A percentile compares a stretch with the other conserved stretches of the same genome.
Evolutionary conservation across 148 eudicot genomes (phyloP).

Genomic region (Vaccinium macrocarpon): DNA sequence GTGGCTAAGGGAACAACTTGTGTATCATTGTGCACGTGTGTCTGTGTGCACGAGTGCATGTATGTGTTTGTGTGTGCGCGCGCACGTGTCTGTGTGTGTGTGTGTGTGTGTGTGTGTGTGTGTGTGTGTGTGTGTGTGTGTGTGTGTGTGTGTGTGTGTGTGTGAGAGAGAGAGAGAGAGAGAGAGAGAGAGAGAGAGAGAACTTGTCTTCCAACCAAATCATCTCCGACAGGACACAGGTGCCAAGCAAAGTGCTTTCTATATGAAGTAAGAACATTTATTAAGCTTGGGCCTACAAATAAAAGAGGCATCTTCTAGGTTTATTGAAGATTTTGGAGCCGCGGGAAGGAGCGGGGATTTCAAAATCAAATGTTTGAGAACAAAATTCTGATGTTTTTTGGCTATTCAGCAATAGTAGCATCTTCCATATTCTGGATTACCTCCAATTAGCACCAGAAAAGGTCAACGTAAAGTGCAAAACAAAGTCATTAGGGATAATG

Average conservation of each 20-base stretch:
- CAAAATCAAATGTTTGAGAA: background rate
- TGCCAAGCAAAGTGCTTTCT: background rate
- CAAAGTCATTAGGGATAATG: background rate
- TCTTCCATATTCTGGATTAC: background rate
- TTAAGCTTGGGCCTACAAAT: background rate
- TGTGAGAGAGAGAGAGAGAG: background rate
- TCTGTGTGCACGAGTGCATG: too few species aligned
- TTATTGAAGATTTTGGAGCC: background rate
- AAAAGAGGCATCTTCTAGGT: background rate
- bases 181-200: background rate
- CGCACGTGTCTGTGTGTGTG: background rate
- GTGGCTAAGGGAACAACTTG: background rate
- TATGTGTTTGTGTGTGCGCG: background rate
- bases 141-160: fast-evolving
- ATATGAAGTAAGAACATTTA: background rate
- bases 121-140: background rate
- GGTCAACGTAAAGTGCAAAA: background rate
- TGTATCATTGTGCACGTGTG: background rate
- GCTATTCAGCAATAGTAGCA: background rate
- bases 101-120: background rate
- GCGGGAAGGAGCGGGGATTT: background rate
- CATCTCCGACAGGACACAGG: background rate
- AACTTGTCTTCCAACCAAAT: background rate
- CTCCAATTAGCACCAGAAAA: conserved; percentile 5
- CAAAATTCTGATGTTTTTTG: background rate